These are phyloP conservation scores for Eimeria sp. DNA, from an alignment of 169 alveolate species.

Conservation along the genomic window DNA sequence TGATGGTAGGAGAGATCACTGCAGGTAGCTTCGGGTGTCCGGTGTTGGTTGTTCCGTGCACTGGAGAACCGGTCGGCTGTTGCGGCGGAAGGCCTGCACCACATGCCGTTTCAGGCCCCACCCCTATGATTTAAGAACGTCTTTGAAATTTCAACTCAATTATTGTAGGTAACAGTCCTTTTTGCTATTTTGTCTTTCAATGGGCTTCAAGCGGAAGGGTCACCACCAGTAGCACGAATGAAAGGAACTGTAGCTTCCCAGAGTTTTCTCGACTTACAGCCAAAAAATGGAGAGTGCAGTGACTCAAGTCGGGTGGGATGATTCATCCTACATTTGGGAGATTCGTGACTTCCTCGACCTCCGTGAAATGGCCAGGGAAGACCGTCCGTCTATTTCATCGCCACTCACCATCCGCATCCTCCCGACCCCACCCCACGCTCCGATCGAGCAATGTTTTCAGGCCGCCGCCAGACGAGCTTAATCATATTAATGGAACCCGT, in stretches of 20 bases:
- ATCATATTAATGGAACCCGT: background rate
- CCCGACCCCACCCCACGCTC: background rate
- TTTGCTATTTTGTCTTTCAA: background rate
- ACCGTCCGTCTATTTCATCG: constrained; percentile 44
- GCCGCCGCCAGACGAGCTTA: background rate
- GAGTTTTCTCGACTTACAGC: constrained; percentile 12
- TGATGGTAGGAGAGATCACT: background rate
- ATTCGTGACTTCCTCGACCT: constrained; percentile 78
- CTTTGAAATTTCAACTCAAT: background rate
- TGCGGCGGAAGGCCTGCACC: background rate
- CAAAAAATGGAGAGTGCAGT: constrained; percentile 62
- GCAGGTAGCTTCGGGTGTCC: background rate
- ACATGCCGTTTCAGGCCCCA: background rate
- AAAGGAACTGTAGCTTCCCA: constrained; percentile 52
- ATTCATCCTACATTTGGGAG: constrained; percentile 78
- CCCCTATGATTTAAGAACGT: background rate
- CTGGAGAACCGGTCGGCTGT: background rate
- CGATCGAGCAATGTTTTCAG: background rate
- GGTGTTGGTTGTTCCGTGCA: background rate
- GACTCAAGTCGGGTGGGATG: constrained; percentile 79
- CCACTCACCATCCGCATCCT: background rate
- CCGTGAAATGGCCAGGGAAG: constrained; percentile 82
- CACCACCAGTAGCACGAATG: constrained; percentile 32
- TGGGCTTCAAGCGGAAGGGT: background rate
- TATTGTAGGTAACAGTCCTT: background rate